Percentiles rank a stretch among this genome's conserved stretches.
These are phyloP conservation scores for Colletotrichum caudatum DNA, from an alignment of 2,329 filamentous ascomycete genomes.

Conservation along the genomic window DNA sequence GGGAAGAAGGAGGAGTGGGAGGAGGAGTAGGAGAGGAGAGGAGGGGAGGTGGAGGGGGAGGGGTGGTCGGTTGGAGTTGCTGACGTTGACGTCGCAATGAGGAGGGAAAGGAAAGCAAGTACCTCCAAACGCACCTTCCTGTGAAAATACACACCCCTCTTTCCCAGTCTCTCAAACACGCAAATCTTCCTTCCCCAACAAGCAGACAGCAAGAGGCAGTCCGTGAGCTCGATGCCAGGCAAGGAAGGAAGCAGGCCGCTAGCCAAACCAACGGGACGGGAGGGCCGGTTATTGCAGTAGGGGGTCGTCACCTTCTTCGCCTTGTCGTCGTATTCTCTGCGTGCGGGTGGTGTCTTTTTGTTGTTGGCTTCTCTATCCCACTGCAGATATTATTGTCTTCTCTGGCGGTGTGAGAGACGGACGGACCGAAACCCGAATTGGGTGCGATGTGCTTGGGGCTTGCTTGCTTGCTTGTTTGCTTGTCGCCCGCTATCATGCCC, in stretches of 20 bases:
- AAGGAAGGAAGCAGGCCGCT: neutral
- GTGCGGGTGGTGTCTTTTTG: slow-evolving; percentile 2
- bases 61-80: slow-evolving; percentile 4
- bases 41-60: neutral
- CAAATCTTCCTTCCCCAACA: slow-evolving; percentile 18
- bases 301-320: neutral
- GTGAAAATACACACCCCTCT: slow-evolving; percentile 25
- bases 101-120: slow-evolving; percentile 23
- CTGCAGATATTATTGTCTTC: neutral
- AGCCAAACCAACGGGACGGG: slow-evolving; percentile 12
- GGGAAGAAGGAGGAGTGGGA: neutral
- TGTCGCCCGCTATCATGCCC: slow-evolving; percentile 3
- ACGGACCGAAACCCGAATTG: neutral
- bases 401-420: slow-evolving; percentile 17
- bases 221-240: slow-evolving; percentile 13
- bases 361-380: slow-evolving; percentile 1
- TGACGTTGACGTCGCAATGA: slow-evolving; percentile 40
- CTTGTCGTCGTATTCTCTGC: slow-evolving; percentile 12
- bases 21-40: neutral
- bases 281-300: slow-evolving; percentile 20
- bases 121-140: slow-evolving; percentile 5
- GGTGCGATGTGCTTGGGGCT: neutral
- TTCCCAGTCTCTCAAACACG: slow-evolving; percentile 11
- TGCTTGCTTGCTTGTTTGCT: slow-evolving; percentile 14
- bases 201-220: slow-evolving; percentile 18